Base-by-base conservation (phyloP, 129 eudicot genomes). In the Saussurea involucrata region DNA sequence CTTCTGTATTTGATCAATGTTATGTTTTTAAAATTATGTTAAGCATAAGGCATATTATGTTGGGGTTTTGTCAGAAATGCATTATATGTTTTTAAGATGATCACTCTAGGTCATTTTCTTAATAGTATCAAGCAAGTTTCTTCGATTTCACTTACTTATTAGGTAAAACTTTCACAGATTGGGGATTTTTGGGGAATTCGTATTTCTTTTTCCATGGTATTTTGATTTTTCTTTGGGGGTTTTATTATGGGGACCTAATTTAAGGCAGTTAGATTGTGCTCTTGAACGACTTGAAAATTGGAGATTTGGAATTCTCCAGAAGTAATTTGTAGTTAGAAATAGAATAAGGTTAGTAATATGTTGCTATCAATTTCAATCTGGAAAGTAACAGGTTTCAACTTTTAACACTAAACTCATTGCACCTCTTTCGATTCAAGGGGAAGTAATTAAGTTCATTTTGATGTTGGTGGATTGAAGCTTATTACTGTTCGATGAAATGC, bases 301-400 rank as follows among this genome's bases (percentile, higher is more conserved):
- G 36, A 70, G 24, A 24, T 73, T 57, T 57, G 6, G 20, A 73
- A 1, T 8, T 33, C 29, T 29, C 4, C 32, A 6, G 24, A 17
- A 29, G n/a, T 2, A 18, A 31, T 31, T 31, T 31, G 34, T 31
- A 31, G 34, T 0, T 46, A 10, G 22, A 25, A 28, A 29, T 8
- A 9, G 27, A 72, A 33, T 28, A 4, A 72, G 9, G 11, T 58
- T 58, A 15, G 18, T 58, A 17, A 3, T 12, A 73, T 22, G 13
- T 58, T 73, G 78, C 8, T 60, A 33, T 74, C 24, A 22, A 33
- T 60, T 73, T 60, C 5, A 31, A 67, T 49, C 67, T 66, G 42
- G 29, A 20, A 22, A 36, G 32, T 29, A 29, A 2, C 32, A 29
- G 1, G 32, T 29, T 29, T 29, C n/a, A n/a, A n/a, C n/a, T n/a